These are phyloP conservation scores for Fusarium sp. DNA, from an alignment of 2,329 filamentous ascomycete genomes.

Conservation along the genomic window DNA sequence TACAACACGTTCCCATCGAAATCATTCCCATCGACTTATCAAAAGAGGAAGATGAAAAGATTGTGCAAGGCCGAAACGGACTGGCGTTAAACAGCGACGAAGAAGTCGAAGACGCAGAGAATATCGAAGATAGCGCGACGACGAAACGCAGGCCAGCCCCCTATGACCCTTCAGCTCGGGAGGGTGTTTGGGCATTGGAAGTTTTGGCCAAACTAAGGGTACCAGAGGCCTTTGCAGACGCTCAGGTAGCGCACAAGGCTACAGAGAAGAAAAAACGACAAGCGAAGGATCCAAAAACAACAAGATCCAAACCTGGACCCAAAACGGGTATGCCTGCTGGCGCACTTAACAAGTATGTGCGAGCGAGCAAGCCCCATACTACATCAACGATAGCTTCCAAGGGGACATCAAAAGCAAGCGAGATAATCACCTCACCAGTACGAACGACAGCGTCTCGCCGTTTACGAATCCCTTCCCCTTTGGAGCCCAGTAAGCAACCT, in stretches of 20 bases:
- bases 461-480: constrained; percentile 45
- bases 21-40: constrained; percentile 84
- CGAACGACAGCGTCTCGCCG: constrained; percentile 29
- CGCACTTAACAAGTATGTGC: constrained; percentile 59
- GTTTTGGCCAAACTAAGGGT: constrained; percentile 48
- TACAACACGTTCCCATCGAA: constrained; percentile 81
- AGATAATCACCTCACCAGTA: constrained; percentile 6
- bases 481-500: constrained; percentile 56
- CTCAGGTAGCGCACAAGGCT: constrained; percentile 45
- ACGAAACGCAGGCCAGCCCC: constrained; percentile 13
- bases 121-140: constrained; percentile 21
- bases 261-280: constrained; percentile 28
- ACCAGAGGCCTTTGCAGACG: constrained; percentile 46
- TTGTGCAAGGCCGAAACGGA: constrained; percentile 64
- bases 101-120: constrained; percentile 64
- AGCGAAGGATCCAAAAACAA: constrained; percentile 28
- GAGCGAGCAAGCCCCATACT: constrained; percentile 54
- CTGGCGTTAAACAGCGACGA: constrained; percentile 76
- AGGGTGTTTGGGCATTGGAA: constrained; percentile 57
- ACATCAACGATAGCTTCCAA: constrained; percentile 10
- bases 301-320: constrained; percentile 36
- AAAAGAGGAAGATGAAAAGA: constrained; percentile 75
- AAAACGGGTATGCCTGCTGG: constrained; percentile 45
- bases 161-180: constrained; percentile 75
- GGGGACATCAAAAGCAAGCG: neutral